A percentile compares a stretch with the other conserved stretches of the same genome.
Conservation (phyloP, 2,329 filamentous ascomycete genomes). For the Alternaria rosae region DNA sequence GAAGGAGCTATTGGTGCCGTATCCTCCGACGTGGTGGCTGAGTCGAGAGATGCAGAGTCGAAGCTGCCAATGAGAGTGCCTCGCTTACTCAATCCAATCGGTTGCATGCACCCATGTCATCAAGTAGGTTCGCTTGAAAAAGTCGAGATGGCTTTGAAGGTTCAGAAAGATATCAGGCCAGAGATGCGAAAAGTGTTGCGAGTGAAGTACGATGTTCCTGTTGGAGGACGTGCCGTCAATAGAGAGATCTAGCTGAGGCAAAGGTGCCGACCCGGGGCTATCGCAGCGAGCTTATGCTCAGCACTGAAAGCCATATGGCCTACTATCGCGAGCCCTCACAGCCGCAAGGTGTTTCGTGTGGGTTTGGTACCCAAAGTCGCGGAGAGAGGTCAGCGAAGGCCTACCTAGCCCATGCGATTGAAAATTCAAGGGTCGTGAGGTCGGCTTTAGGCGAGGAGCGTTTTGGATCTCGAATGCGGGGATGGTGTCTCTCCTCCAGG, state of each 20-base stretch:
- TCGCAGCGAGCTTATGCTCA: not conserved
- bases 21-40: constrained; percentile 32
- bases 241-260: not conserved
- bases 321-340: not conserved
- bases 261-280: not conserved
- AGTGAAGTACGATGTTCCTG: not conserved
- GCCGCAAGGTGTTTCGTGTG: not conserved
- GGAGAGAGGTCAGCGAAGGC: not conserved
- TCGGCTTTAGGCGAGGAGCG: not conserved
- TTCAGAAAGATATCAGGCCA: not conserved
- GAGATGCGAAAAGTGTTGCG: not conserved
- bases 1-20: constrained; percentile 30
- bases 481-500: not conserved
- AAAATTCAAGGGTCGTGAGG: not conserved
- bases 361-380: not conserved
- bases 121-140: not conserved
- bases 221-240: not conserved
- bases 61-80: constrained; percentile 12
- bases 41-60: constrained; percentile 21
- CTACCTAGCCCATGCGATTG: not conserved
- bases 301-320: not conserved
- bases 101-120: not conserved
- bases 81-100: constrained; percentile 11
- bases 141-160: not conserved
- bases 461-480: not conserved